Evolutionary conservation across 129 eudicot genomes (phyloP).

Genomic region (Flaveria ramosissima): DNA sequence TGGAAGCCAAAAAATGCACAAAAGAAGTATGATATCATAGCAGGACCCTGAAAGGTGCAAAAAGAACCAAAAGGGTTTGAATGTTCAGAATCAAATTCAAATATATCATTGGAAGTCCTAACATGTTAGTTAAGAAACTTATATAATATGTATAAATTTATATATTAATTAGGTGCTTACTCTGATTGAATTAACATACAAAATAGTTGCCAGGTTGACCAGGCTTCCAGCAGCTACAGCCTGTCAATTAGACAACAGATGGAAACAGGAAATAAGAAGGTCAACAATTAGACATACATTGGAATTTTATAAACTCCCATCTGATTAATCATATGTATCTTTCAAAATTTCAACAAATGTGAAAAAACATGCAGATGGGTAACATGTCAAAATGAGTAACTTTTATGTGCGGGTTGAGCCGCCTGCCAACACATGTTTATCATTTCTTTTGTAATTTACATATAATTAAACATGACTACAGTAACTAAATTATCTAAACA

Average conservation of each 20-base stretch:
- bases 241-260: conserved; percentile 48
- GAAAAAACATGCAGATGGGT: neutral
- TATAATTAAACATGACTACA: neutral
- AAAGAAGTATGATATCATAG: conserved; percentile 61
- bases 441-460: neutral
- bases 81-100: neutral
- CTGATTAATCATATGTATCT: neutral
- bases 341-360: neutral
- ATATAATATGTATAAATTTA: neutral
- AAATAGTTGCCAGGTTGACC: conserved; percentile 83
- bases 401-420: neutral
- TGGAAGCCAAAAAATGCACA: conserved; percentile 87
- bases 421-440: neutral
- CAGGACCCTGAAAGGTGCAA: conserved; percentile 60
- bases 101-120: neutral
- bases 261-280: conserved; percentile 11
- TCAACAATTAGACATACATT: neutral
- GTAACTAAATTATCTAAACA: neutral
- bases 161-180: conserved; percentile 47
- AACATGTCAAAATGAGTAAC: neutral
- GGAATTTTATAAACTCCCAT: neutral
- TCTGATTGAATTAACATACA: conserved; percentile 65
- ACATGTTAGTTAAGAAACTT: neutral
- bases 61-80: neutral
- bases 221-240: conserved; percentile 96